phyloP scores from a whole-genome alignment of 1,284 basidiomycete genomes.

The Microbotryum silenes-acaulis region DNA sequence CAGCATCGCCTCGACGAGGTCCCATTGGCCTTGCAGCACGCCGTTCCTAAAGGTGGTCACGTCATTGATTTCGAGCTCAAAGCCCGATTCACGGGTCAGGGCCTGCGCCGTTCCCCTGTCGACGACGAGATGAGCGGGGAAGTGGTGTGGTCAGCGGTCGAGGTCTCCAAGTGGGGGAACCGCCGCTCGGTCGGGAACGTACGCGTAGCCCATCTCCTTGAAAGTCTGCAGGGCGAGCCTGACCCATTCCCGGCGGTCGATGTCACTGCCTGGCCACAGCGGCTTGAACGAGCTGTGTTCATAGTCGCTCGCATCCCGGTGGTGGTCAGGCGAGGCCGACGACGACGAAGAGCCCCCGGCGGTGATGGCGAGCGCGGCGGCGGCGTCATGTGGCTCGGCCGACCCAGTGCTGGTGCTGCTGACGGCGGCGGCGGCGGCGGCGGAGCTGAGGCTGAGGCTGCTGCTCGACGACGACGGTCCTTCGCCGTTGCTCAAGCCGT shows the following conservation, averaged over 20 bases:
- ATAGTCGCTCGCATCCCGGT: constrained; percentile 17
- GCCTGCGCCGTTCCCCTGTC: constrained; percentile 75
- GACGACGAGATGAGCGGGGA: background rate
- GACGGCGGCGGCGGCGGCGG: no score
- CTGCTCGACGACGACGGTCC: no score
- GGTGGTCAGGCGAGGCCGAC: no score
- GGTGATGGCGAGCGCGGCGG: no score
- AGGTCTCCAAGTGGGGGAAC: background rate
- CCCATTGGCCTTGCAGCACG: constrained; percentile 77
- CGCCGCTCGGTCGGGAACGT: constrained; percentile 42
- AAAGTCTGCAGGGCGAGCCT: constrained; percentile 83
- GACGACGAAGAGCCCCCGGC: no score
- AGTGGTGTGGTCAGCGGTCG: no score
- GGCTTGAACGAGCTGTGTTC: constrained; percentile 40
- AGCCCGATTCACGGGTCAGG: constrained; percentile 87
- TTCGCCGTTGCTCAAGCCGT: no score
- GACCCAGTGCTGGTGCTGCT: no score
- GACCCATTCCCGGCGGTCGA: constrained; percentile 85
- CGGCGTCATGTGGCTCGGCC: no score
- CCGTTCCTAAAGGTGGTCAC: constrained; percentile 74
- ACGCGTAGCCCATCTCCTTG: constrained; percentile 87
- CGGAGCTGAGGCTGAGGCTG: no score
- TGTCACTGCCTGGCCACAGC: constrained; percentile 38
- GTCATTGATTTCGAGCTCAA: constrained; percentile 67
- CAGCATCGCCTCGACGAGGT: constrained; percentile 65